phyloP scores from a whole-genome alignment of 192 early-diverging fungal species.

The Paraglomus brasilianum region DNA sequence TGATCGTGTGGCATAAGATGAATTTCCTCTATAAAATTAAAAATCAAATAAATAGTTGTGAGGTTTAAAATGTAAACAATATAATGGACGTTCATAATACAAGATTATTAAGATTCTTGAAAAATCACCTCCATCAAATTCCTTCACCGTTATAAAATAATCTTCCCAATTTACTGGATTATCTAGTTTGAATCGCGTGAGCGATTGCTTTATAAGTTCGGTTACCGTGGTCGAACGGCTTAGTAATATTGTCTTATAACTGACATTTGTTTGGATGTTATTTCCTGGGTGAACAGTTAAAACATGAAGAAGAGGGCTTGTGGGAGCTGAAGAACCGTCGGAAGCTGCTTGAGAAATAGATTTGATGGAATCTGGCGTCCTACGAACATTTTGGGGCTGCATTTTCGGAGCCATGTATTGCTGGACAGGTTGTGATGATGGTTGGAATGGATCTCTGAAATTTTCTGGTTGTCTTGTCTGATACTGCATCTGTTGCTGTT shows the following conservation, averaged over 20 bases:
- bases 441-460: slow-evolving; percentile 28
- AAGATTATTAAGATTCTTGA: neutral
- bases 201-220: slow-evolving; percentile 50
- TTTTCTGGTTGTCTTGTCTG: neutral
- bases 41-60: neutral
- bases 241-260: slow-evolving; percentile 55
- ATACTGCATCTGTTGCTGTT: neutral
- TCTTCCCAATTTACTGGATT: slow-evolving; percentile 40
- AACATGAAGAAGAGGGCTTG: slow-evolving; percentile 34
- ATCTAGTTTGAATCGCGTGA: slow-evolving; percentile 54
- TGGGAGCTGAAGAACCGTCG: neutral
- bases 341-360: neutral
- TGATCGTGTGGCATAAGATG: slow-evolving; percentile 51
- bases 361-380: neutral
- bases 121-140: slow-evolving; percentile 49
- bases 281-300: slow-evolving; percentile 58
- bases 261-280: slow-evolving; percentile 24
- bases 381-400: slow-evolving; percentile 22
- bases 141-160: slow-evolving; percentile 54
- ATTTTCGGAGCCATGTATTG: slow-evolving; percentile 27
- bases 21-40: slow-evolving; percentile 40
- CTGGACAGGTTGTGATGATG: neutral
- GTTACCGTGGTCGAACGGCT: slow-evolving; percentile 42
- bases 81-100: neutral
- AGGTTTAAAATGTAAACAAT: neutral